Base-by-base conservation (phyloP, 2,329 filamentous ascomycete species). In the Beauveria sp. region DNA sequence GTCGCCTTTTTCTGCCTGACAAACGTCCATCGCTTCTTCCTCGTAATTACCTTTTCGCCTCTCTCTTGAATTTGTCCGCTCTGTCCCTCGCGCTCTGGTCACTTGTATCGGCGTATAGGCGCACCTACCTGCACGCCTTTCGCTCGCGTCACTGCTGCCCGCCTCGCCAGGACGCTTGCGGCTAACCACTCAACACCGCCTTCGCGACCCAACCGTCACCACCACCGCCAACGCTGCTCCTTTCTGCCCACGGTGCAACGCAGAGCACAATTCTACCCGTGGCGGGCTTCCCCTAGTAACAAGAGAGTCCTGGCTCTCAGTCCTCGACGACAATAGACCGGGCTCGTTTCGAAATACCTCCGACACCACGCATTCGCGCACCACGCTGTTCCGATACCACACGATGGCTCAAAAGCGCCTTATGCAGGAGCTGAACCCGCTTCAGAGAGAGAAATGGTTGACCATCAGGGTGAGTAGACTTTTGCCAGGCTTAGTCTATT, bases 401-500 rank as follows among this genome's bases (percentile, higher is more conserved):
- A 71, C 58, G 65, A 80, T 80, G 78, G 77, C 77, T 28, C 73
- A 93, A 75, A 87, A 91, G 70, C 88, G 96, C 57, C 82, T 98
- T 61, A 91, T 96, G 89, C 89, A 89, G 67, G 93, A 98, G 80
- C 86, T 91, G 77, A 88, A 89, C 74, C 81, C 84, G 50, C 82
- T 98, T 46, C 81, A 85, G 60, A 92, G 95, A 74, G 93, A 97
- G 81, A 91, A 91, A 73, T 99, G 93, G 93, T 89, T 96, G 20
- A 86, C 93, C 68, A 91, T 97, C 67, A 89, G 96, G 73, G 90
- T 92, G 75, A 64, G 83, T 52, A 60, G 54, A n/a, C 14, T 50
- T 43, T n/a, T 65, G 42, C 55, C 28, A 22, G 3, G 18, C 34
- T 1, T 18, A 2, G 9, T 34, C 16, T 43, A 5, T n/a, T 10